phyloP scores from a whole-genome alignment of 805 yeast genomes.

The Huiozyma naganishii region DNA sequence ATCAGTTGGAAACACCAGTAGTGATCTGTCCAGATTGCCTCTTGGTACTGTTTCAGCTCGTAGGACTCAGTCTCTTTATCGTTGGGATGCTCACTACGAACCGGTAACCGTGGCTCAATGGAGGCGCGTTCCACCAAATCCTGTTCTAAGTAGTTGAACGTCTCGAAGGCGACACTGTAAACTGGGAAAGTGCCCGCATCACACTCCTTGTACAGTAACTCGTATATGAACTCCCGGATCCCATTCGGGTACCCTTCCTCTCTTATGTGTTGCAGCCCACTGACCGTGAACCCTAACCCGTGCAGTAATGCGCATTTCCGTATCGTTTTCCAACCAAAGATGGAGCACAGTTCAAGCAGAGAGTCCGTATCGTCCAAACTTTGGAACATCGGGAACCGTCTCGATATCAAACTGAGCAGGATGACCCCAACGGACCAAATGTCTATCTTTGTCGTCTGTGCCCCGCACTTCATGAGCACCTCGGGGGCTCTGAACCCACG shows the following conservation, averaged over 20 bases:
- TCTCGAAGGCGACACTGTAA: slow-evolving; percentile 63
- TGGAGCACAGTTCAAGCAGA: slow-evolving; percentile 64
- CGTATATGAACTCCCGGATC: slow-evolving; percentile 22
- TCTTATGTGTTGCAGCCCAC: slow-evolving; percentile 35
- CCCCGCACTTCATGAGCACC: slow-evolving; percentile 74
- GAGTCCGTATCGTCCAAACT: slow-evolving; percentile 93
- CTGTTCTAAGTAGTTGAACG: slow-evolving; percentile 36
- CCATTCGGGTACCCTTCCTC: slow-evolving; percentile 31
- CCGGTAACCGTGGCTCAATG: slow-evolving; percentile 19
- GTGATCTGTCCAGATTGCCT: slow-evolving; percentile 28
- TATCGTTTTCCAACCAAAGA: slow-evolving; percentile 69
- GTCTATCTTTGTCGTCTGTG: slow-evolving; percentile 74
- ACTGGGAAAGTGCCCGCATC: slow-evolving; percentile 53
- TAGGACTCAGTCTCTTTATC: slow-evolving; percentile 3
- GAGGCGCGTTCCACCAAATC: slow-evolving; percentile 27
- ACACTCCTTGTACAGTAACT: slow-evolving; percentile 22
- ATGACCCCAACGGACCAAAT: slow-evolving; percentile 92
- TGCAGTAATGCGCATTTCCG: slow-evolving; percentile 72
- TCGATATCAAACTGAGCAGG: slow-evolving; percentile 59
- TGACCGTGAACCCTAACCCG: slow-evolving; percentile 76
- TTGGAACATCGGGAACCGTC: slow-evolving; percentile 88
- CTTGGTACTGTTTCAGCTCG: slow-evolving; percentile 23
- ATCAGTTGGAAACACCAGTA: slow-evolving; percentile 43
- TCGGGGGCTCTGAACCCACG: slow-evolving; percentile 94
- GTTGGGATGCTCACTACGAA: not conserved